Base-by-base conservation (phyloP, 768 basidiomycete species). In the Lanmaoa pseudosensibilis region DNA sequence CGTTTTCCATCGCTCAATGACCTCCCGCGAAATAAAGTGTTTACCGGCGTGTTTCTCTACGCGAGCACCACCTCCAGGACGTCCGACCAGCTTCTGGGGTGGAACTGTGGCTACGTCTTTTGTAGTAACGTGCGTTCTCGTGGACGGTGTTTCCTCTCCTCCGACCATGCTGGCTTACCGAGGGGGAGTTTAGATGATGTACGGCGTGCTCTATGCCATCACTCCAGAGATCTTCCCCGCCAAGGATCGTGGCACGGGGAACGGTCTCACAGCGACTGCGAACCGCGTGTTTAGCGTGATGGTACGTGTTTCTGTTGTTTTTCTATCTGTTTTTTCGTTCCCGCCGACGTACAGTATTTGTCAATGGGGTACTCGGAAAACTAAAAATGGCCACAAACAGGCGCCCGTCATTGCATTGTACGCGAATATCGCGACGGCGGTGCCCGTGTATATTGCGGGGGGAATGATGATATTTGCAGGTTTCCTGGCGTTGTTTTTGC, bases 91-190 rank as follows among this genome's bases (percentile, higher is more conserved):
- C 77, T 91, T 40, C 77, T 92, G 25, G 89, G 84, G 46, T 92
- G 89, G 89, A 90, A 91, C 70, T 92, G 88, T 65, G 87, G 81
- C 10, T 88, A 87, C 59, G 78, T 74, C n/a, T 86, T 87, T 65
- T 78, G 71, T 59, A 83, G 81, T 51, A 85, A 85, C 62, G 82
- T 86, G 55, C 45, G 76, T 70, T 34, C 37, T 43, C 13, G 23
- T 7, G n/a, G 25, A 44, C 33, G 34, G 41, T 49, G n/a, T 51
- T 19, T 21, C n/a, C n/a, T n/a, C n/a, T n/a, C n/a, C n/a, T 37
- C 52, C n/a, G 23, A 33, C 15, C n/a, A 41, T 30, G 32, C 8
- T 2, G 0, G 12, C 43, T 59, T 25, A 59, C n/a, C 5, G n/a
- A 2, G 12, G 23, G 25, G 5, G 21, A 2, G 5, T 25, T 12